Base-by-base conservation (phyloP, 345 rosid genomes). In the Gynandropsis gynandra region DNA sequence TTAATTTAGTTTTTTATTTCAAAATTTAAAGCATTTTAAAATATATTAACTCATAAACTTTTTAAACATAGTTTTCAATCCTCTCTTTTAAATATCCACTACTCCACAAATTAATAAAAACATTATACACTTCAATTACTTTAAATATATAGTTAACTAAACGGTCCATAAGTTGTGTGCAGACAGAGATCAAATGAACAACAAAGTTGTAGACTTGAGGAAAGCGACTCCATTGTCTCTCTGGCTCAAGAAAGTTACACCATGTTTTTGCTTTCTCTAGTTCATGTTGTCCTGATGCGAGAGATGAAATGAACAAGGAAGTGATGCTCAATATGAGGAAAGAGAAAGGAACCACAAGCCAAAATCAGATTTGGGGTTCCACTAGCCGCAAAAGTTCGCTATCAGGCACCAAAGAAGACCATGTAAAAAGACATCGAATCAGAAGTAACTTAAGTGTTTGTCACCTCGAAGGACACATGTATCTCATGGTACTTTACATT, bases 161-260 rank as follows among this genome's bases (percentile, higher is more conserved):
- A 93, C 72, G 70, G 95, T 82, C 48, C 74, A 77, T 43, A 74
- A 74, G 70, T 66, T 88, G 31, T 72, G 77, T 27, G 67, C 72
- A 3, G 79, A 83, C 4, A 80, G 78, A 64, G 89, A 93, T 42
- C 76, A 76, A 67, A 59, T 80, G 48, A 63, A 48, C 4, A 43
- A 59, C 0, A 82, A 82, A 2, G 86, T 93, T 32, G 85, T 74
- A 5, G 73, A 43, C 13, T 46, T 88, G 67, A 73, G 73, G 46
- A 83, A 71, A 53, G 55, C 77, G 11, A 76, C 90, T 36, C 80
- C 92, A 9, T 54, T 47, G 66, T 65, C 72, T 8, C 64, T 93
- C 63, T 93, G 99, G 99, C 37, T 68, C 64, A 73, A 62, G 57
- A 9, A 17, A 10, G 17, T n/a, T n/a, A n/a, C n/a, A n/a, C n/a